Evolutionary conservation across 768 basidiomycete species (phyloP).

Genomic region (Tremella mesenterica): DNA sequence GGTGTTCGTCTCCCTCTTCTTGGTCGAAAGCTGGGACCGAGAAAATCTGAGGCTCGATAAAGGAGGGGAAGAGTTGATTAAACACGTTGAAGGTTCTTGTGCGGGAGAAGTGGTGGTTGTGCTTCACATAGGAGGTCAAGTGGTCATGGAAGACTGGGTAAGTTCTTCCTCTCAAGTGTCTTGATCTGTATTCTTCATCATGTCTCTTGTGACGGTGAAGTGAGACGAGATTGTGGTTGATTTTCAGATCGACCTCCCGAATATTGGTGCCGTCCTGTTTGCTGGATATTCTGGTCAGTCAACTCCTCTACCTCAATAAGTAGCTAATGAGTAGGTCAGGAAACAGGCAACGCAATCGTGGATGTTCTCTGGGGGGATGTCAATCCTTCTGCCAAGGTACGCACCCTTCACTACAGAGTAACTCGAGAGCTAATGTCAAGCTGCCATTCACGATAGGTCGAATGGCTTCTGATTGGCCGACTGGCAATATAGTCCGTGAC

Average conservation of each 20-base stretch:
- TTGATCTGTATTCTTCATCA: too few relatives aligned
- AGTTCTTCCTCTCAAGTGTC: conserved; percentile 5
- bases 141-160: conserved; percentile 37
- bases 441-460: conserved; percentile 44
- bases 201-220: too few relatives aligned
- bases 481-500: conserved; percentile 30
- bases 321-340: conserved; percentile 23
- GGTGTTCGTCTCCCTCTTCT: conserved; percentile 41
- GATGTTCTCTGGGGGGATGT: conserved; percentile 40
- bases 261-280: conserved; percentile 40
- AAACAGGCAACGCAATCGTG: conserved; percentile 40
- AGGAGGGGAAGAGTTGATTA: conserved; percentile 32
- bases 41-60: conserved; percentile 29
- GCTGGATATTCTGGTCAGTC: conserved; percentile 40
- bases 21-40: conserved; percentile 41
- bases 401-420: neutral
- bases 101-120: conserved; percentile 35
- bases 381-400: conserved; percentile 36
- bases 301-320: too few relatives aligned
- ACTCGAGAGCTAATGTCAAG: conserved; percentile 5
- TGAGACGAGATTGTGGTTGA: neutral
- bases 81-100: conserved; percentile 27
- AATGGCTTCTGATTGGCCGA: conserved; percentile 34
- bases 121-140: conserved; percentile 32
- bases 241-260: conserved; percentile 38